Evolutionary conservation across 805 yeast genomes (phyloP).

Genomic region (Myxozyma lipomycoides): DNA sequence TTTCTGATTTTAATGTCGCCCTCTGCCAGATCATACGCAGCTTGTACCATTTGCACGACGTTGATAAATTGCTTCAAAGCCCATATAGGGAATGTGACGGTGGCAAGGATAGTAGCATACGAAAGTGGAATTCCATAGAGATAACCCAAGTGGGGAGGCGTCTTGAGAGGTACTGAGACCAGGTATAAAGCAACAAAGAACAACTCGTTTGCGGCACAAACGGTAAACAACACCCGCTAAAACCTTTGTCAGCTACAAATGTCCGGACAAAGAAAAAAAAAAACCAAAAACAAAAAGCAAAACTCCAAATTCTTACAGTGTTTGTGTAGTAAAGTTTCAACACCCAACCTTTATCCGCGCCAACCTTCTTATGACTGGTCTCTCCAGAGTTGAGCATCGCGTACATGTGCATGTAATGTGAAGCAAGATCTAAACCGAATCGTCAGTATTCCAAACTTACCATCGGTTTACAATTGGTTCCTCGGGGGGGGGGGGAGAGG

Average conservation of each 20-base stretch:
- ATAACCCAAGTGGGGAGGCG: conserved; percentile 42
- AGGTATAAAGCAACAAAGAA: conserved; percentile 88
- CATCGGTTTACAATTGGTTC: too few species aligned
- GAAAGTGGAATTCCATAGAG: conserved; percentile 43
- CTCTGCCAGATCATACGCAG: conserved; percentile 74
- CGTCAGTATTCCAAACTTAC: background rate
- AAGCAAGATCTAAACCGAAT: conserved; percentile 54
- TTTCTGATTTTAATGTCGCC: conserved; percentile 60
- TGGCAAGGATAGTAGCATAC: conserved; percentile 56
- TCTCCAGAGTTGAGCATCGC: conserved; percentile 82
- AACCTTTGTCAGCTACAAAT: too few species aligned
- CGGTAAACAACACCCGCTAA: conserved; percentile 62
- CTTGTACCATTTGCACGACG: conserved; percentile 80
- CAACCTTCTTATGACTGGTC: conserved; percentile 77
- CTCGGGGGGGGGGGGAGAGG: background rate
- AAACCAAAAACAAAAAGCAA: background rate
- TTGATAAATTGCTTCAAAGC: conserved; percentile 85
- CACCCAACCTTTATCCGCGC: conserved; percentile 63
- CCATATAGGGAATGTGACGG: conserved; percentile 78
- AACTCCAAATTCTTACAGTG: conserved; percentile 41
- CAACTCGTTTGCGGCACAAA: conserved; percentile 90
- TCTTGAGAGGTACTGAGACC: conserved; percentile 53
- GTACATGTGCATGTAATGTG: conserved; percentile 98
- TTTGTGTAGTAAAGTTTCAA: conserved; percentile 83
- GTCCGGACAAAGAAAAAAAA: background rate